Conservation (phyloP, 2,329 filamentous ascomycete genomes). For the Stenocarpella maydis region DNA sequence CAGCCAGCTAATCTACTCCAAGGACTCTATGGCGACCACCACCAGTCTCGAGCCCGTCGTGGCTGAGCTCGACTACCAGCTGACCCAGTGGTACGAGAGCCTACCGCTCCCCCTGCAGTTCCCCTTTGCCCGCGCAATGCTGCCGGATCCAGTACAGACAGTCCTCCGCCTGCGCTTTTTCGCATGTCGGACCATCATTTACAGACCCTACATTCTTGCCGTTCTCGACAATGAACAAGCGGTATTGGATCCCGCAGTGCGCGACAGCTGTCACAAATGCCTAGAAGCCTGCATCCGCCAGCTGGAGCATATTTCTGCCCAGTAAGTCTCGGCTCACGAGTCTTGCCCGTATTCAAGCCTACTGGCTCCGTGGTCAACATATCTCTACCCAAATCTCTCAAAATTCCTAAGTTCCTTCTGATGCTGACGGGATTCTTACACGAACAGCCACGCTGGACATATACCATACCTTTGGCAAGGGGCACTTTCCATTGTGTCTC, state of each 20-base stretch:
- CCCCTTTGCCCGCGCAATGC: conserved; percentile 71
- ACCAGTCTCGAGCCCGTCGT: conserved; percentile 80
- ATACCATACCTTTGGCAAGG: conserved; percentile 89
- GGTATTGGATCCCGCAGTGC: conserved; percentile 74
- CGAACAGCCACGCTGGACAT: conserved; percentile 75
- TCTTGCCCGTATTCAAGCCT: neutral
- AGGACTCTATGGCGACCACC: conserved; percentile 75
- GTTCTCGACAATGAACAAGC: conserved; percentile 81
- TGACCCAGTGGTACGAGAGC: conserved; percentile 86
- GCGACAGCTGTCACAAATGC: conserved; percentile 82
- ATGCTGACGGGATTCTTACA: conserved; percentile 34
- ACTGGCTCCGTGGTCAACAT: neutral
- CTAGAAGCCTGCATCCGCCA: conserved; percentile 82
- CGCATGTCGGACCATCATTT: conserved; percentile 86
- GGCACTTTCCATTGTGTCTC: conserved; percentile 82
- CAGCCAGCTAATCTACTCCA: conserved; percentile 81
- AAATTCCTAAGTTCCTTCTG: too few relatives aligned
- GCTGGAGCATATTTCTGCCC: conserved; percentile 78
- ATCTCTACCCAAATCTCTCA: neutral
- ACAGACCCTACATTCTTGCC: conserved; percentile 82
- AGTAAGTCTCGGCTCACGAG: conserved; percentile 60
- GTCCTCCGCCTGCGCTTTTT: conserved; percentile 83
- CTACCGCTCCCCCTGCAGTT: conserved; percentile 80
- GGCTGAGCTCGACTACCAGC: conserved; percentile 81
- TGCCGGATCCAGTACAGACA: conserved; percentile 79